Evolutionary conservation across 176 grass and related monocot genomes (phyloP).

Genomic region (Raddia distichophylla): DNA sequence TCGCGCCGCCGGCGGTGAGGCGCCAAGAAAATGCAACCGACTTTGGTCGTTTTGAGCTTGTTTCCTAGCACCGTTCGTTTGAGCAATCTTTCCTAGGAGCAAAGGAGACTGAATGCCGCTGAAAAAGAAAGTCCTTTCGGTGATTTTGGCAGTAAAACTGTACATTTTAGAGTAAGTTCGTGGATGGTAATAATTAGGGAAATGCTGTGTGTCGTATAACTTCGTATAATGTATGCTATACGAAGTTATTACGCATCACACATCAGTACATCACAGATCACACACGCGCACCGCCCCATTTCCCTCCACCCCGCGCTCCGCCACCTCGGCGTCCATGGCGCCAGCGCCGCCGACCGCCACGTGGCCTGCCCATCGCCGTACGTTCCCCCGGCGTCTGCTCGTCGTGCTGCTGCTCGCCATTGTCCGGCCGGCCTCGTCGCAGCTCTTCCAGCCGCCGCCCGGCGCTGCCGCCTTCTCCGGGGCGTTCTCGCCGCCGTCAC

Average conservation of each 20-base stretch:
- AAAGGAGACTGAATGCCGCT: background rate
- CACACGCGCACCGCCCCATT: slow-evolving; percentile 16
- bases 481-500: slow-evolving; percentile 30
- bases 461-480: background rate
- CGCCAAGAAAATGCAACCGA: background rate
- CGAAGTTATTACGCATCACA: no score
- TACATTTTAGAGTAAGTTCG: slow-evolving; percentile 41
- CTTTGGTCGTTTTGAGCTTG: background rate
- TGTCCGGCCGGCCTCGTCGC: slow-evolving; percentile 30
- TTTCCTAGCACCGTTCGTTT: background rate
- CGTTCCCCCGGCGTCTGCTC: background rate
- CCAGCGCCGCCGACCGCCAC: background rate
- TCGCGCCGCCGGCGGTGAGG: background rate
- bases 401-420: slow-evolving; percentile 1
- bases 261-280: background rate
- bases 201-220: no score
- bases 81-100: background rate
- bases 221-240: no score
- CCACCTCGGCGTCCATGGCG: slow-evolving; percentile 40
- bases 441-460: slow-evolving; percentile 36
- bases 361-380: background rate
- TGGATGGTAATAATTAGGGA: background rate
- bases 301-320: background rate
- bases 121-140: background rate
- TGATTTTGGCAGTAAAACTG: slow-evolving; percentile 12